Conservation (phyloP, 225 moss, liverwort and hornwort species). For the Anthoceros angustus region DNA sequence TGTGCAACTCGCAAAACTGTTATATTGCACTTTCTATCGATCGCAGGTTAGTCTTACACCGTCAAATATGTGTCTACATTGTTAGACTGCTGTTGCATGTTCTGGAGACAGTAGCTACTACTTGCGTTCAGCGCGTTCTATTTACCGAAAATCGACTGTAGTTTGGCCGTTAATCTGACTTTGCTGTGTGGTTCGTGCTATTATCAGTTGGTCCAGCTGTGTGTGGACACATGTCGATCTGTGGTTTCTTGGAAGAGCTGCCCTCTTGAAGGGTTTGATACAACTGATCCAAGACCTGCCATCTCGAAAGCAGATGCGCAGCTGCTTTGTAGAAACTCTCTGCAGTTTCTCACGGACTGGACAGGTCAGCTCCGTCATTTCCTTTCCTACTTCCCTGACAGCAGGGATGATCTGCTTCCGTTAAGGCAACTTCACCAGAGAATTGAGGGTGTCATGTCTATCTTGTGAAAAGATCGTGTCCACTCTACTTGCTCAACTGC, state of each 20-base stretch:
- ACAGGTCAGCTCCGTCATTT: constrained; percentile 80
- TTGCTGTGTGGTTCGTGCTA: background rate
- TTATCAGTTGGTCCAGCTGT: constrained; percentile 68
- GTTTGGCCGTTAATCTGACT: constrained; percentile 4
- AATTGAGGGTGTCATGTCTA: constrained; percentile 38
- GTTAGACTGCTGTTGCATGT: background rate
- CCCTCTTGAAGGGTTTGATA: constrained; percentile 4
- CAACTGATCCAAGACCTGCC: constrained; percentile 27
- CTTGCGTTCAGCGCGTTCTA: background rate
- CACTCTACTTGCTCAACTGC: too few species aligned
- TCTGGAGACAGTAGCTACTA: background rate
- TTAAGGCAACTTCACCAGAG: constrained; percentile 63
- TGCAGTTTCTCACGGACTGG: constrained; percentile 72
- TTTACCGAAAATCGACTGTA: background rate
- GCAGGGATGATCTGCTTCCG: constrained; percentile 62
- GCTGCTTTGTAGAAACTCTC: constrained; percentile 13
- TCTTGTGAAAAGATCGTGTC: too few species aligned
- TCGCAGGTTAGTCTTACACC: constrained; percentile 57
- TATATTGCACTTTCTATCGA: constrained; percentile 75
- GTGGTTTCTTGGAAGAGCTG: constrained; percentile 23
- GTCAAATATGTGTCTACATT: too few species aligned
- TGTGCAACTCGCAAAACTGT: constrained; percentile 78
- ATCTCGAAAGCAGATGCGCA: constrained; percentile 19
- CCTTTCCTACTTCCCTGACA: constrained; percentile 70
- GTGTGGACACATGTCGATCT: constrained; percentile 54